Evolutionary conservation across 305 asterid genomes (phyloP).

Genomic region (Fraxinus velutina): DNA sequence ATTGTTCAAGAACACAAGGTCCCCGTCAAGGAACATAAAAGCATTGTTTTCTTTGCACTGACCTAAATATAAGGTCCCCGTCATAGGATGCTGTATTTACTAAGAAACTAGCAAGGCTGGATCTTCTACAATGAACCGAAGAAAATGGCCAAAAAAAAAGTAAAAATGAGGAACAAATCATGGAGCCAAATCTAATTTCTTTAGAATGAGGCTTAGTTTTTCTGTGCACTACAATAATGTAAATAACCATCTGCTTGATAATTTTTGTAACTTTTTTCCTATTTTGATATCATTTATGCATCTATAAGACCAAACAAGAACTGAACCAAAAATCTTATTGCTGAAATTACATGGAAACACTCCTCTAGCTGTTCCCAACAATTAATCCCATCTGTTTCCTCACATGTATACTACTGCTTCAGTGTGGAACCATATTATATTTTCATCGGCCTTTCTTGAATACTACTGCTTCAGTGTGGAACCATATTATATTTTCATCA

Average conservation of each 20-base stretch:
- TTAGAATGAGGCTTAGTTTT: background rate
- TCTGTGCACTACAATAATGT: background rate
- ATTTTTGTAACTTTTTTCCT: background rate
- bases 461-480: constrained; percentile 20
- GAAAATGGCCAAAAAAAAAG: background rate
- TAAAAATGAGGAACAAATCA: background rate
- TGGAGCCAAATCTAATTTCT: too few relatives aligned
- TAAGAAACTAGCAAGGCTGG: background rate
- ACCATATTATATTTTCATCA: background rate
- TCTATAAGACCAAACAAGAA: background rate
- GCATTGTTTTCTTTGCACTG: background rate
- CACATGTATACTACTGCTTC: constrained; percentile 28
- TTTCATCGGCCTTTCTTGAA: background rate
- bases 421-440: constrained; percentile 20
- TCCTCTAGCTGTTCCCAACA: constrained; percentile 29
- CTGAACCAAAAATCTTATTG: background rate
- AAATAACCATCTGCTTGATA: background rate
- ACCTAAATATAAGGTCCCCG: background rate
- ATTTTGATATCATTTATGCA: background rate
- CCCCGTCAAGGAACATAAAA: background rate
- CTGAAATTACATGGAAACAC: background rate
- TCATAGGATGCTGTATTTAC: background rate
- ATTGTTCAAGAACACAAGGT: background rate
- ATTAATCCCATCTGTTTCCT: constrained; percentile 16
- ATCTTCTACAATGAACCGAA: background rate